Base-by-base conservation (phyloP, 2,329 filamentous ascomycete species). In the Arthrinium phaeospermum region DNA sequence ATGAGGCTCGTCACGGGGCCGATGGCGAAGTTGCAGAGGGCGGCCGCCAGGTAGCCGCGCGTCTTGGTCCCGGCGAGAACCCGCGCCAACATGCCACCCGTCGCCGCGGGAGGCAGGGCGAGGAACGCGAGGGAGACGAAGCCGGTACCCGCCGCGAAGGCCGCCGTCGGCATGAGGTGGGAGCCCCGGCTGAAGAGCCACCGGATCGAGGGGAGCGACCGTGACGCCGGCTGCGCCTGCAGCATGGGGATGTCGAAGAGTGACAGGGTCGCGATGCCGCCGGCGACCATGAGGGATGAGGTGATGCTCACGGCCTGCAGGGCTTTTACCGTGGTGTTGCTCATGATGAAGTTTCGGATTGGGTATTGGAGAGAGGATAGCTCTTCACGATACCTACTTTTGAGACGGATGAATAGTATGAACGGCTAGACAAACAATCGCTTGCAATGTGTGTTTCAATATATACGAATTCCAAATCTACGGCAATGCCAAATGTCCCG, bases 171-270 rank as follows among this genome's bases (percentile, higher is more conserved):
- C 72, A 82, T 81, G 45, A 80, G 74, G 73, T 82, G 81, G 8
- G 80, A 82, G 69, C 81, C 81, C 0, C 81, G 78, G 47, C 78
- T 80, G 75, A 82, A 82, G 45, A 82, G 79, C 81, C 80, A 82
- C 57, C 80, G 79, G 3, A 73, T 78, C 53, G 76, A 74, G n/a
- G 81, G 81, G 1, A 82, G 78, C 1, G 81, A 81, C 69, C 80
- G 80, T 1, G 80, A 81, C n/a, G 80, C 80, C 24, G 80, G 81
- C 68, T 81, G 81, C 1, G 81, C 79, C 73, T 76, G 74, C 14
- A 82, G 72, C 14, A 78, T 70, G 16, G 80, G 80, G 8, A 79
- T 72, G 71, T 79, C 76, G 75, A 82, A 82, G 68, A 81, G 70
- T 44, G 81, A 79, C 46, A 81, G 73, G 24, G 78, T 74, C 19